Percentiles rank a stretch among this genome's conserved stretches.
These are phyloP conservation scores for Tricholoma flavovirens DNA, from an alignment of 768 basidiomycete species.

Conservation along the genomic window DNA sequence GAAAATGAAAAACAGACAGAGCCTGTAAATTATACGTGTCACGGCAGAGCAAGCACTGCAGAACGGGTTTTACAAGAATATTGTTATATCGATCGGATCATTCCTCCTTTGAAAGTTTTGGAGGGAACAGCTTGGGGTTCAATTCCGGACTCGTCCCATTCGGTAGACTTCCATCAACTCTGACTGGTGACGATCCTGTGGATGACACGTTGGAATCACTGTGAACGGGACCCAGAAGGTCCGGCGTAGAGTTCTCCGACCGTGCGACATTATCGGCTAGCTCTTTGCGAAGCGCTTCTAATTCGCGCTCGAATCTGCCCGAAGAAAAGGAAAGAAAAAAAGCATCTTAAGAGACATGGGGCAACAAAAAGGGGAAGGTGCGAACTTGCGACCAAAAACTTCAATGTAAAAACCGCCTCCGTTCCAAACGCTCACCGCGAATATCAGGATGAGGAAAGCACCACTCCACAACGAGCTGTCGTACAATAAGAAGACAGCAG, in stretches of 20 bases:
- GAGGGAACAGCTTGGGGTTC: slow-evolving; percentile 8
- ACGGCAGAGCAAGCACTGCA: not conserved
- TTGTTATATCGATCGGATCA: not conserved
- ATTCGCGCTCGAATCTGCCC: slow-evolving; percentile 82
- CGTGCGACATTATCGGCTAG: slow-evolving; percentile 65
- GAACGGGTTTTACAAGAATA: not conserved
- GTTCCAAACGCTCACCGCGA: slow-evolving; percentile 91
- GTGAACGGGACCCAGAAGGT: slow-evolving; percentile 5
- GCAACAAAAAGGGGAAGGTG: slow-evolving; percentile 14
- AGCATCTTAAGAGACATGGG: not conserved
- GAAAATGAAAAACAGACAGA: not conserved
- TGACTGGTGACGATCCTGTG: slow-evolving; percentile 7
- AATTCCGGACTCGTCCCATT: slow-evolving; percentile 6
- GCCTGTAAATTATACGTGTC: not conserved
- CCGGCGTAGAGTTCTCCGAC: slow-evolving; percentile 50
- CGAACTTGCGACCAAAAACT: slow-evolving; percentile 93
- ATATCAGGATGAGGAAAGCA: slow-evolving; percentile 71
- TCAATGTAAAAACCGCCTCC: slow-evolving; percentile 95
- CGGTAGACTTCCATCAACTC: not conserved
- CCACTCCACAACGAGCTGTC: slow-evolving; percentile 74
- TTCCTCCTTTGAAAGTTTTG: slow-evolving; percentile 11
- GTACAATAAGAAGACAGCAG: slow-evolving; percentile 80
- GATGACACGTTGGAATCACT: slow-evolving; percentile 14
- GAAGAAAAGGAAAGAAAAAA: slow-evolving; percentile 1
- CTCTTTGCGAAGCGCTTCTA: slow-evolving; percentile 87